phyloP scores from a whole-genome alignment of 1,139 yeast species.

The Suzukiozyma palmioleophila region DNA sequence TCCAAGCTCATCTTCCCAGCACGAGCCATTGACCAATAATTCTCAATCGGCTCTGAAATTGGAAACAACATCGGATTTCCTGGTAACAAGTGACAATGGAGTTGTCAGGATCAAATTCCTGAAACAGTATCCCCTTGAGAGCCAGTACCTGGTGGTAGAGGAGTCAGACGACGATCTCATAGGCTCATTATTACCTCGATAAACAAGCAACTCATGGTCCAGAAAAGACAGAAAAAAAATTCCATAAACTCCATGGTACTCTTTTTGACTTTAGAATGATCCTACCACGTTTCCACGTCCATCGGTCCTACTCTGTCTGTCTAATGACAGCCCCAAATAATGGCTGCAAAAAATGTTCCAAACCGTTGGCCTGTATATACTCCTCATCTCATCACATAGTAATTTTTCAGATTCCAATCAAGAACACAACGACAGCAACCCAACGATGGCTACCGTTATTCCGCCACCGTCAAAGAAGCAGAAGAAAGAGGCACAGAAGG shows the following conservation, averaged over 20 bases:
- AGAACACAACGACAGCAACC: neutral
- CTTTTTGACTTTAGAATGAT: too few relatives aligned
- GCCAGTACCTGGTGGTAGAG: constrained; percentile 6
- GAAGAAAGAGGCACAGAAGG: constrained; percentile 76
- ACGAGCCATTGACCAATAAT: too few relatives aligned
- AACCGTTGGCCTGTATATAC: constrained; percentile 4
- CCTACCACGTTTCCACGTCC: too few relatives aligned
- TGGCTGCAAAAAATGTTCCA: neutral
- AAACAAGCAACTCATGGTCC: too few relatives aligned
- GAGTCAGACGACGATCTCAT: constrained; percentile 14
- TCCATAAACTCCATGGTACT: too few relatives aligned
- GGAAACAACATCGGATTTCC: neutral
- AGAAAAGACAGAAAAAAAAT: too few relatives aligned
- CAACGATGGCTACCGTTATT: constrained; percentile 78
- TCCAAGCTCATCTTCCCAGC: too few relatives aligned
- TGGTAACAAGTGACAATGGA: neutral
- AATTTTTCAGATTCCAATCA: constrained; percentile 2
- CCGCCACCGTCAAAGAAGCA: constrained; percentile 96
- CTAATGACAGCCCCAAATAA: neutral
- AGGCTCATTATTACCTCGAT: constrained; percentile 4
- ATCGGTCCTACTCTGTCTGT: neutral
- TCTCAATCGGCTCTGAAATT: too few relatives aligned
- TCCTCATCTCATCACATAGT: constrained; percentile 5
- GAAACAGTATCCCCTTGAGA: neutral
- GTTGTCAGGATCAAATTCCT: neutral